Evolutionary conservation across 805 yeast genomes (phyloP).

Genomic region (Saccharomycopsis babjevae): DNA sequence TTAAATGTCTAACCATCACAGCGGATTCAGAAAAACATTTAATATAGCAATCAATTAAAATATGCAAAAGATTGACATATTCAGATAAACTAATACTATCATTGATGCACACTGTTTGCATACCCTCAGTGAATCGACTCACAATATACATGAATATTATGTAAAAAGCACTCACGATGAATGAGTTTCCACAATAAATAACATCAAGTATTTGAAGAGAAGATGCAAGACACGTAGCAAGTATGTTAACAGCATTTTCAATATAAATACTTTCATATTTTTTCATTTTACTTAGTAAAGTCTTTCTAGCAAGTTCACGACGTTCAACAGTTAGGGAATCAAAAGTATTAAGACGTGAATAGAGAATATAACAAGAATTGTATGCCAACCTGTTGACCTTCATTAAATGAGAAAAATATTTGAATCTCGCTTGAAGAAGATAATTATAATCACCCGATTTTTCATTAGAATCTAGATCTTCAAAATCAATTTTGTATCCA

Average conservation of each 20-base stretch:
- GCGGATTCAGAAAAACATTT: background rate
- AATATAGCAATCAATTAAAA: constrained; percentile 9
- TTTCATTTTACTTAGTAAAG: background rate
- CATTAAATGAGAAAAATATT: constrained; percentile 7
- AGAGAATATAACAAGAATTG: constrained; percentile 2
- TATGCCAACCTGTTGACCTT: constrained; percentile 8
- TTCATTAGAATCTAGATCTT: background rate
- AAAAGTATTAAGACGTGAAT: constrained; percentile 1
- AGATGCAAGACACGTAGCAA: background rate
- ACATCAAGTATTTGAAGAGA: background rate
- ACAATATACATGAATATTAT: constrained; percentile 4
- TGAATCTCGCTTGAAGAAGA: constrained; percentile 3
- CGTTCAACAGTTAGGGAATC: background rate
- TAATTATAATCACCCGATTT: background rate
- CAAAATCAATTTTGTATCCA: background rate
- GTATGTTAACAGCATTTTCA: constrained; percentile 2
- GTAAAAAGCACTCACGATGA: constrained; percentile 10
- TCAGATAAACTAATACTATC: background rate
- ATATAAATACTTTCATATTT: background rate
- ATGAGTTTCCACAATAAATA: constrained; percentile 6
- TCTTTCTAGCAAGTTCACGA: background rate
- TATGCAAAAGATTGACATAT: constrained; percentile 4
- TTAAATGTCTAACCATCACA: background rate
- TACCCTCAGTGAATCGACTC: background rate
- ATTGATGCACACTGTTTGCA: background rate